Conservation (phyloP, 2,329 filamentous ascomycete species). For the Colletotrichum musae region DNA sequence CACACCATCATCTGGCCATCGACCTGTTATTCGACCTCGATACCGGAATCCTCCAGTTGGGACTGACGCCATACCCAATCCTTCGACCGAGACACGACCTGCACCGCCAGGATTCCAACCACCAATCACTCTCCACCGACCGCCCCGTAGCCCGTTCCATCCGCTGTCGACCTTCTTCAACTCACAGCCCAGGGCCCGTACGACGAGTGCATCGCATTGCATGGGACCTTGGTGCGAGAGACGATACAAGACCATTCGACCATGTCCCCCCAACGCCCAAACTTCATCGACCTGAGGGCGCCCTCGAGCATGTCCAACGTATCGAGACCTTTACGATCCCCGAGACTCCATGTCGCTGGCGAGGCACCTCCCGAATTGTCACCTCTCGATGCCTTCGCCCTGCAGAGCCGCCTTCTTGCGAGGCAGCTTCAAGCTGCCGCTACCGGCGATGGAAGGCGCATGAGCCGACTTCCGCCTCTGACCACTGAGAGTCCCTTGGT, state of each 20-base stretch:
- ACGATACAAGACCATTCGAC: constrained; percentile 24
- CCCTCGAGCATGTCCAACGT: constrained; percentile 61
- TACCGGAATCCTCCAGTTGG: constrained; percentile 29
- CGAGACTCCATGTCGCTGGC: constrained; percentile 82
- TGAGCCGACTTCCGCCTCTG: constrained; percentile 88
- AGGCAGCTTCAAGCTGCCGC: constrained; percentile 86
- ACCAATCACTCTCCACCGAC: constrained; percentile 35
- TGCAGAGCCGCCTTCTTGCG: constrained; percentile 90
- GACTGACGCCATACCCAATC: constrained; percentile 44
- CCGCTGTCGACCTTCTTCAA: constrained; percentile 18
- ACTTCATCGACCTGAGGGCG: constrained; percentile 72
- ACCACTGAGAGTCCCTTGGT: constrained; percentile 87
- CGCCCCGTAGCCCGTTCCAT: constrained; percentile 11
- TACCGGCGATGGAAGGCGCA: constrained; percentile 79
- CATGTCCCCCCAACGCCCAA: constrained; percentile 70
- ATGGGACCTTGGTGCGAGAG: constrained; percentile 28
- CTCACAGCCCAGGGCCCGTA: not conserved
- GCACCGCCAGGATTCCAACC: constrained; percentile 38
- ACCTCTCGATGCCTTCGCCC: constrained; percentile 93
- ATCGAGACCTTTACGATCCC: constrained; percentile 75
- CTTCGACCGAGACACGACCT: constrained; percentile 42
- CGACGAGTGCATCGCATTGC: constrained; percentile 21
- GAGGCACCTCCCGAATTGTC: constrained; percentile 92
- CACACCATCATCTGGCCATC: constrained; percentile 29
- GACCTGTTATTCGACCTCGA: constrained; percentile 33